A percentile compares a stretch with the other conserved stretches of the same genome.
phyloP scores from a whole-genome alignment of 2,329 filamentous ascomycete genomes.

The Pseudocercospora vitis region DNA sequence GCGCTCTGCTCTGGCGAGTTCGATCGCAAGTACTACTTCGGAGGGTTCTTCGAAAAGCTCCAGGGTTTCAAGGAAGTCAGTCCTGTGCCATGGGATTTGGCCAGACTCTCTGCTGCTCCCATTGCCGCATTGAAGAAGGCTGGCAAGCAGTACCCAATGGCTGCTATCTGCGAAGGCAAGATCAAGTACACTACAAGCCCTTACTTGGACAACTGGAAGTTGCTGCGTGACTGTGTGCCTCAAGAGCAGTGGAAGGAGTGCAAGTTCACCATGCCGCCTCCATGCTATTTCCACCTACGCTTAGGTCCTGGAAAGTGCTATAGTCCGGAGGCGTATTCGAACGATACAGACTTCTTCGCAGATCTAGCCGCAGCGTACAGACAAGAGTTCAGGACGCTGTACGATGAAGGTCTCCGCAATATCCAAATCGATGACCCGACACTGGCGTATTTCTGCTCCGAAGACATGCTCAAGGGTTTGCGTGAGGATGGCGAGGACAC shows the following conservation, averaged over 20 bases:
- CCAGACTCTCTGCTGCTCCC: slow-evolving; percentile 38
- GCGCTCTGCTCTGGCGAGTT: slow-evolving; percentile 71
- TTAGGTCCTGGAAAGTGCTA: slow-evolving; percentile 41
- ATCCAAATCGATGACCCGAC: slow-evolving; percentile 44
- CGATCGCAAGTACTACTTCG: slow-evolving; percentile 43
- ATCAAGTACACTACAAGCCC: slow-evolving; percentile 39
- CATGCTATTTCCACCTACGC: slow-evolving; percentile 41
- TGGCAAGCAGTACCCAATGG: slow-evolving; percentile 42
- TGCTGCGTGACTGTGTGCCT: slow-evolving; percentile 36
- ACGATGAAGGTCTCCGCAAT: slow-evolving; percentile 38
- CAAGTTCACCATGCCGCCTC: slow-evolving; percentile 43
- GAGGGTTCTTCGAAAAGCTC: slow-evolving; percentile 43
- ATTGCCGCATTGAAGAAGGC: slow-evolving; percentile 42
- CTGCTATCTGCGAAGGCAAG: slow-evolving; percentile 40
- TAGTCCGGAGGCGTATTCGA: slow-evolving; percentile 36
- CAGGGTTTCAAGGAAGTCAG: slow-evolving; percentile 41
- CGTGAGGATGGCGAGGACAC: slow-evolving; percentile 40
- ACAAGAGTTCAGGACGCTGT: slow-evolving; percentile 40
- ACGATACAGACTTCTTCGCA: slow-evolving; percentile 40
- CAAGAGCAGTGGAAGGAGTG: slow-evolving; percentile 38
- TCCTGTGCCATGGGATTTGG: slow-evolving; percentile 40
- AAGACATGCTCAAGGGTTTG: slow-evolving; percentile 39
- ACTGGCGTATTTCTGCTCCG: slow-evolving; percentile 41
- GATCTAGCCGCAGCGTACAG: slow-evolving; percentile 39
- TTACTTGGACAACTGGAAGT: slow-evolving; percentile 41